Evolutionary conservation across 805 yeast genomes (phyloP), one percentile per base, ranked within the genome.

Genomic region (Metschnikowia kunwiensis): DNA sequence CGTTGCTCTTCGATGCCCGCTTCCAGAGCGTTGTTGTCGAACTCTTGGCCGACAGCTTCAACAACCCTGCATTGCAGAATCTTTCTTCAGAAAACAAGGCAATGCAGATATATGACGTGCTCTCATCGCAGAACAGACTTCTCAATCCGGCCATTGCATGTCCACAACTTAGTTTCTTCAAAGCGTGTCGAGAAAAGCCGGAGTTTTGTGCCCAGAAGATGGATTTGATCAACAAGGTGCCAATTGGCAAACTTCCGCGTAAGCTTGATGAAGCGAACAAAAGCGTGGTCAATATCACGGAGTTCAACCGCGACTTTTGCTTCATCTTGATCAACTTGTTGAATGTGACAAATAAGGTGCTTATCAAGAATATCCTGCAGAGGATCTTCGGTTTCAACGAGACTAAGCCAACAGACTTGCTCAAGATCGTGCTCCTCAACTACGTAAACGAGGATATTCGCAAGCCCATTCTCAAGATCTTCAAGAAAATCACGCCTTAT

Each of bases 401-500:
- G 34, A 70, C 61, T 47, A 80, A 76, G 42, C 82, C 89, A 1
- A 72, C 86, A 0, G 83, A 77, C 13, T 58, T 74, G 4, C 66
- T 83, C 40, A 75, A 83, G 46, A 71, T 75, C 49, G 59, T 74
- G 23, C 59, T 85, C 5, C 63, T 74, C 4, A 69, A 87, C 28
- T 81, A 78, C 54, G 60, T 60, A 21, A 86, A 85, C 51, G 54
- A 65, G 16, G 72, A 72, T 7, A 58, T 87, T 16, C 80, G 84
- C 61, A 67, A 67, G 32, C 89, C 95, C 1, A 78, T 85, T 3
- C 64, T 89, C 50, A 80, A 80, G 51, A 73, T 85, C 1, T 66
- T 89, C 42, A 88, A 86, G 56, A 80, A 84, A 44, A 72, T 88
- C 33, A 80, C 88, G 1, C 96, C 97, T 0, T 86, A 82, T 61